A percentile compares a stretch with the other conserved stretches of the same genome.
Conservation (phyloP, 2,329 filamentous ascomycete species). For the Stromatinia cepivora region DNA sequence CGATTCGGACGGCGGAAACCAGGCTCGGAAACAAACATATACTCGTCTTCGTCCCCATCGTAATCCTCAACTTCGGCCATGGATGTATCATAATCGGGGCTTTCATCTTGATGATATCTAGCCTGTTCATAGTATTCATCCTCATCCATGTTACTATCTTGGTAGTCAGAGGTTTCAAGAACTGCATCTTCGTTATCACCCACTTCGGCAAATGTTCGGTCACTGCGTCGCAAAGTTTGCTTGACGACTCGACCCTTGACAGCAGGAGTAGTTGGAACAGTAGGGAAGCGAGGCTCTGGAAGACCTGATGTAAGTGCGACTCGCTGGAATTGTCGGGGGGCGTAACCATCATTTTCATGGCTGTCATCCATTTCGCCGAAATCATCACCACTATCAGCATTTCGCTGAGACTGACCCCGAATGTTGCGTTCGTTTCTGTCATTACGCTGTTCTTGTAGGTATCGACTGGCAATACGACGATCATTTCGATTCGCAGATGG, state of each 20-base stretch:
- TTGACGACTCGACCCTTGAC: slow-evolving; percentile 21
- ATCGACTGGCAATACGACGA: not conserved
- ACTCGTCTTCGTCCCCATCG: not conserved
- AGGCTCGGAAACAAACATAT: not conserved
- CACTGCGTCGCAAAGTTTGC: slow-evolving; percentile 1
- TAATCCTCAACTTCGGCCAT: not conserved
- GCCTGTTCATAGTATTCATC: not conserved
- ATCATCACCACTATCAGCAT: not conserved
- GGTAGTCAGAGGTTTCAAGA: not conserved
- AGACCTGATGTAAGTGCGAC: not conserved
- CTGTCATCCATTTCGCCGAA: not conserved
- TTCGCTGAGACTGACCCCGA: not conserved
- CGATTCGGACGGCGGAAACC: not conserved
- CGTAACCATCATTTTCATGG: not conserved
- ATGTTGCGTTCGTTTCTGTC: not conserved
- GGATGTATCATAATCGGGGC: not conserved
- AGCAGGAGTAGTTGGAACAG: not conserved
- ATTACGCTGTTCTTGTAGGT: not conserved
- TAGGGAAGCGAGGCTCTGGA: not conserved
- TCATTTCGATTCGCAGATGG: not conserved
- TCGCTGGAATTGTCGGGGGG: not conserved
- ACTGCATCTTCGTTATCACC: not conserved
- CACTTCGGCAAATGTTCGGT: not conserved
- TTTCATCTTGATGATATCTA: not conserved
- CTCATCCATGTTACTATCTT: not conserved